Base-by-base conservation (phyloP, 2,329 filamentous ascomycete genomes). In the Ascochyta clinopodiicola region DNA sequence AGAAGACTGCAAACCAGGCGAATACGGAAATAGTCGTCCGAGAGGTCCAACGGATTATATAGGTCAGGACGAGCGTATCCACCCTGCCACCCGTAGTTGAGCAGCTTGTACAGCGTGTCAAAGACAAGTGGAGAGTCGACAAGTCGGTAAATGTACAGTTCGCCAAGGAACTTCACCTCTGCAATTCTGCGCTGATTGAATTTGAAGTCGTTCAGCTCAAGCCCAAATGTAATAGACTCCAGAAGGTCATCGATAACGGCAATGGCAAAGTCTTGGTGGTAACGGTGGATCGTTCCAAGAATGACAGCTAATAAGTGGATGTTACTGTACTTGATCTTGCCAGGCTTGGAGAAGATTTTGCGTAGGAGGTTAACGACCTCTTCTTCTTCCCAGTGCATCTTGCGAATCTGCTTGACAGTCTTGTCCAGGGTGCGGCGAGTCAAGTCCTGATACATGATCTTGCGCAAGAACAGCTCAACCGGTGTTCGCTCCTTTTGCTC, bases 141-240 rank as follows among this genome's bases (percentile, higher is more conserved):
- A 86, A 99, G 91, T 53, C 95, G 90, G 74, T 98, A 99, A 69
- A 97, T 96, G 79, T 99, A 99, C 9, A 99, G 84, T 76, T 99
- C 95, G 21, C 91, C 93, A 5, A 99, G 82, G 72, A 97, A 99
- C 73, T 97, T 98, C 69, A 96, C 91, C 75, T 98, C 94, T 2
- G 96, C 91, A 59, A 99, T 88, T 21, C 95, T 89, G 56, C 93
- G 89, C 77, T 99, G 95, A 72, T 96, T 97, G 78, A 92, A 96
- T 69, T 96, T 93, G 82, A 97, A 99, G 73, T 99, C 95, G 67
- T 98, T 98, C 65, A 93, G 86, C 76, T 99, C 95, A 2, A 99
- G 82, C 1, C 95, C 95, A 61, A 96, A 84, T 0, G 85, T 89
- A 61, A 99, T 89, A 6, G 91, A 89, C 75, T 99, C 96, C 15